A percentile compares a stretch with the other conserved stretches of the same genome.
phyloP scores from a whole-genome alignment of 2,329 filamentous ascomycete species.

The Pseudogymnoascus sp. region DNA sequence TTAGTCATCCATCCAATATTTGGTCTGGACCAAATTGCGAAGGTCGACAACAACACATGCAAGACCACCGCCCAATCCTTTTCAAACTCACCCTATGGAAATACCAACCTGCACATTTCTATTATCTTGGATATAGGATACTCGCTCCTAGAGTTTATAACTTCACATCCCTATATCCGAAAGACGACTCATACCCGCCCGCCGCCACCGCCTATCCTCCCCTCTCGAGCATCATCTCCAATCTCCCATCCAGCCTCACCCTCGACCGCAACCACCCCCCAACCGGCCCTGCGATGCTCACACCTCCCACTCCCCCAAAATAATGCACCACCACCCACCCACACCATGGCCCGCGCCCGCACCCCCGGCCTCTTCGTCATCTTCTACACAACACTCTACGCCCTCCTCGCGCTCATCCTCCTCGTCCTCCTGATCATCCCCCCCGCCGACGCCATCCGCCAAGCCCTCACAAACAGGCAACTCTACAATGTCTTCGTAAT shows the following conservation, averaged over 20 bases:
- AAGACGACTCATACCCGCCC: neutral
- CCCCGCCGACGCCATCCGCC: slow-evolving; percentile 73
- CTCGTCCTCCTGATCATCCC: slow-evolving; percentile 70
- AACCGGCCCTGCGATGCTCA: neutral
- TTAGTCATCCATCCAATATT: neutral
- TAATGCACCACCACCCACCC: neutral
- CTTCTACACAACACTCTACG: slow-evolving; percentile 75
- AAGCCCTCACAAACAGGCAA: slow-evolving; percentile 61
- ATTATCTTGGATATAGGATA: slow-evolving; percentile 3
- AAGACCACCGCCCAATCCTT: neutral
- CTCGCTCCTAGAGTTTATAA: neutral
- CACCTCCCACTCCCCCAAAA: neutral
- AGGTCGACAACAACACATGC: neutral
- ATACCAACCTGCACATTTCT: neutral
- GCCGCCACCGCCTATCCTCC: neutral
- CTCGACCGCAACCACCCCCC: neutral
- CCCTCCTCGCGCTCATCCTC: slow-evolving; percentile 67
- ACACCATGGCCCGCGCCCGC: neutral
- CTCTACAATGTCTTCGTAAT: slow-evolving; percentile 80
- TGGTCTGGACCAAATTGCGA: slow-evolving; percentile 5
- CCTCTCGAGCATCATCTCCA: neutral
- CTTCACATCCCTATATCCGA: neutral
- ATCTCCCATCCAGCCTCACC: neutral
- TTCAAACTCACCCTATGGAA: neutral
- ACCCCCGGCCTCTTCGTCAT: slow-evolving; percentile 56